Percentiles rank a stretch among this genome's conserved stretches.
Conservation (phyloP, 2,329 filamentous ascomycete genomes). For the Dactylellina sp. region DNA sequence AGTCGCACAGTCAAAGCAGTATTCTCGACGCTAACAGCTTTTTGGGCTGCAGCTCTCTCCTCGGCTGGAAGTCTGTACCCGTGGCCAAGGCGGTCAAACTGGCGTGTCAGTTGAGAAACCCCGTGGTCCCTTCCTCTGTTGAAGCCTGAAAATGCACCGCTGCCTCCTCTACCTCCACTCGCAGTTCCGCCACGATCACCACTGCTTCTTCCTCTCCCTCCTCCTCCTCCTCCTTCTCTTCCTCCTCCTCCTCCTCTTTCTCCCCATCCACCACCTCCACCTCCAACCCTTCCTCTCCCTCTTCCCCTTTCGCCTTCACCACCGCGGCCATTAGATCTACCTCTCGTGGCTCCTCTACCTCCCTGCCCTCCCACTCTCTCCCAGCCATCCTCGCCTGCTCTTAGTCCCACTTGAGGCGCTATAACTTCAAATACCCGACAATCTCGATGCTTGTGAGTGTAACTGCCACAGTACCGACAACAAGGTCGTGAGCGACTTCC, state of each 20-base stretch:
- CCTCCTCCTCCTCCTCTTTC: constrained; percentile 58
- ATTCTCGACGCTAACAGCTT: not conserved
- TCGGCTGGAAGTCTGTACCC: not conserved
- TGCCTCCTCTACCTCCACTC: too few relatives aligned
- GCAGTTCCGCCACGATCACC: too few relatives aligned
- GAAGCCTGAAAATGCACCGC: too few relatives aligned
- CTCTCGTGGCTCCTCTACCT: constrained; percentile 46
- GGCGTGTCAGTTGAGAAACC: not conserved
- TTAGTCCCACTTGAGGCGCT: not conserved
- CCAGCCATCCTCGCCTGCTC: not conserved
- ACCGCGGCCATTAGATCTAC: constrained; percentile 58
- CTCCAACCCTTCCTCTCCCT: constrained; percentile 58
- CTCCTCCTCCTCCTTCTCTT: too few relatives aligned
- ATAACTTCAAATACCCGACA: constrained; percentile 8
- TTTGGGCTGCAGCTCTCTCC: not conserved
- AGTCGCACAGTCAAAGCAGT: constrained; percentile 8
- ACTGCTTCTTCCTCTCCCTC: too few relatives aligned
- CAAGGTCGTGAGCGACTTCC: constrained; percentile 46
- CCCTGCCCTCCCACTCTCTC: constrained; percentile 58
- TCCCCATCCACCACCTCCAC: constrained; percentile 57
- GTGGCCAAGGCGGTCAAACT: not conserved
- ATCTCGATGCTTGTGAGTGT: constrained; percentile 23
- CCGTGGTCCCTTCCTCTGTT: constrained; percentile 1
- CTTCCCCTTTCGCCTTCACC: constrained; percentile 56
- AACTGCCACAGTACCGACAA: constrained; percentile 43